Conservation (phyloP, 2,329 filamentous ascomycete genomes). For the Calonectria crousiana region DNA sequence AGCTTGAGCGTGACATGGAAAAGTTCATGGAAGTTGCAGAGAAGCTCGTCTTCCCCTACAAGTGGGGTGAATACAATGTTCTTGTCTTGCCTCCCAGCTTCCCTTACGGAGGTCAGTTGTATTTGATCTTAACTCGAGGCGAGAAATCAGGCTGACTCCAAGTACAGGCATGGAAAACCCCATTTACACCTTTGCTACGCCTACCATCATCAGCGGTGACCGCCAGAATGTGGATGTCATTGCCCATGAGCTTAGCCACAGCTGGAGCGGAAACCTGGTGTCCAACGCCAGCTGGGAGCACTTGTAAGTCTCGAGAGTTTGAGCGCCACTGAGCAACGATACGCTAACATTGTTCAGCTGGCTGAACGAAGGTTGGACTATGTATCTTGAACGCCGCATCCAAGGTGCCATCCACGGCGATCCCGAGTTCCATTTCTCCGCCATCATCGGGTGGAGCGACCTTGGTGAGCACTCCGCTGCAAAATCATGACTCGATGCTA, state of each 20-base stretch:
- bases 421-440: slow-evolving; percentile 89
- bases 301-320: slow-evolving; percentile 62
- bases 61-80: slow-evolving; percentile 96
- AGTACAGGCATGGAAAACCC: slow-evolving; percentile 85
- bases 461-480: slow-evolving; percentile 64
- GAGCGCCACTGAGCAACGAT: too few species aligned
- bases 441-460: slow-evolving; percentile 95
- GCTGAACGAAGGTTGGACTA: slow-evolving; percentile 89
- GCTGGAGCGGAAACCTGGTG: slow-evolving; percentile 91
- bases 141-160: slow-evolving; percentile 5
- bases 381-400: slow-evolving; percentile 91
- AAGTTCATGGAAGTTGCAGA: slow-evolving; percentile 92
- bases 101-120: slow-evolving; percentile 79
- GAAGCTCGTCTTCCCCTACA: slow-evolving; percentile 84
- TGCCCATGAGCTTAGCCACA: slow-evolving; percentile 82
- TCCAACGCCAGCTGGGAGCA: slow-evolving; percentile 86
- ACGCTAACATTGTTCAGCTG: slow-evolving; percentile 57
- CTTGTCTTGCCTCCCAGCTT: slow-evolving; percentile 91
- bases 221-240: slow-evolving; percentile 96
- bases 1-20: slow-evolving; percentile 91
- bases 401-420: slow-evolving; percentile 83
- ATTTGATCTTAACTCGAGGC: neutral
- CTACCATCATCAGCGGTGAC: slow-evolving; percentile 92
- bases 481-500: slow-evolving; percentile 7
- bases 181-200: slow-evolving; percentile 94